Evolutionary conservation across 164 flowering plant species (phyloP).

Genomic region (Chimonanthus praecox): DNA sequence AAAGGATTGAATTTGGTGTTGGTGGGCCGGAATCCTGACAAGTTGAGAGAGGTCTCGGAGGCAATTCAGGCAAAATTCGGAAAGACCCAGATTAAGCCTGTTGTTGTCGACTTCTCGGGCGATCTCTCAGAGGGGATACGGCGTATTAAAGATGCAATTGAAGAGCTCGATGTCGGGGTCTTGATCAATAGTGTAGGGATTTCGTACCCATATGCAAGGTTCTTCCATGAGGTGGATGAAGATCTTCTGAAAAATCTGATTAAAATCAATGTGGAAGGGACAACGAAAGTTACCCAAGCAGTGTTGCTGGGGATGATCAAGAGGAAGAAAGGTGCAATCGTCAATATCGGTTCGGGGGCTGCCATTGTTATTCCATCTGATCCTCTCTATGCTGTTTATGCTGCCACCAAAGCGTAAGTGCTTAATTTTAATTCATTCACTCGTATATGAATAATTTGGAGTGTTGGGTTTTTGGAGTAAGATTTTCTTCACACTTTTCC

Average conservation of each 20-base stretch:
- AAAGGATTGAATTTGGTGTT: constrained; percentile 68
- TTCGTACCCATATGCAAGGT: constrained; percentile 42
- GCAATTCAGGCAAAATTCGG: constrained; percentile 31
- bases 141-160: constrained; percentile 35
- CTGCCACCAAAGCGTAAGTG: constrained; percentile 62
- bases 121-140: constrained; percentile 45
- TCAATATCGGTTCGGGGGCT: constrained; percentile 59
- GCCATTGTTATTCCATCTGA: constrained; percentile 30
- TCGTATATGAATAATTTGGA: not conserved
- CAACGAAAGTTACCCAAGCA: constrained; percentile 40
- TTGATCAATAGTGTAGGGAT: constrained; percentile 69
- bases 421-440: too few relatives aligned
- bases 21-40: constrained; percentile 58
- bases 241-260: constrained; percentile 30
- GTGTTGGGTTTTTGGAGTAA: too few relatives aligned
- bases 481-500: too few relatives aligned
- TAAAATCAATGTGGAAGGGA: constrained; percentile 41
- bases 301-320: constrained; percentile 47
- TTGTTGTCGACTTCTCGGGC: constrained; percentile 59
- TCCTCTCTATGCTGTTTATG: constrained; percentile 48
- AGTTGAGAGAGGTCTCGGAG: constrained; percentile 41
- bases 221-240: constrained; percentile 44
- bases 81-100: constrained; percentile 39
- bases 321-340: constrained; percentile 51
- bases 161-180: constrained; percentile 65